Base-by-base conservation (phyloP, 306 rosid genomes). In the Aeschynomene evenia region DNA sequence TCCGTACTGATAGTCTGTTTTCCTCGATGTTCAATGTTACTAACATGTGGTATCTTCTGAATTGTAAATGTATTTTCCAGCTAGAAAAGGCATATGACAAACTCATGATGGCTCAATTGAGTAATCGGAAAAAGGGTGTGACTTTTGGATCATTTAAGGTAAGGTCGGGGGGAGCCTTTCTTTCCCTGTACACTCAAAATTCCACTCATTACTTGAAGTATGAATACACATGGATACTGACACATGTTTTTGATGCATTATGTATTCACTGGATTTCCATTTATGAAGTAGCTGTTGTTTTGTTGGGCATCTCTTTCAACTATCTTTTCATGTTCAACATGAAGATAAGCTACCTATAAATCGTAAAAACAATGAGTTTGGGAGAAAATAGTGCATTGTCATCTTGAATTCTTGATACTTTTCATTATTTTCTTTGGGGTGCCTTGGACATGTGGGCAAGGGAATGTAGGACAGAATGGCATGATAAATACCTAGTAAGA, bases 61-160 rank as follows among this genome's bases (percentile, higher is more conserved):
- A 48, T 68, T 81, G 23, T 68, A 39, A 75, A 76, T 67, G 56
- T 61, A 9, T 76, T 19, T 59, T 76, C 65, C 86, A 94, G 99
- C 84, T 94, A 73, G 99, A 91, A 61, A 91, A 78, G 78, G 97
- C 97, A 49, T 94, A 94, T 70, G 99, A 94, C 87, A 85, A 83
- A 76, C 72, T 94, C 77, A 94, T 94, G 99, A 94, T 94, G 99
- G 81, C 97, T 64, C 99, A 94, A 68, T 80, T 94, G 73, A 75
- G 79, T 26, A 88, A 85, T 82, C 88, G 99, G 84, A 94, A 94
- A 81, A 94, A 88, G 75, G 99, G 99, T 21, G 83, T 94, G 73
- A 87, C 92, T 34, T 87, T 84, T 88, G 99, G 97, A 59, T 76
- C 89, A 62, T 78, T 91, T 77, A 80, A 94, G 99, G 99, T 88